Base-by-base conservation (phyloP, 169 alveolate genomes). In the Eimeria nieschulzi region DNA sequence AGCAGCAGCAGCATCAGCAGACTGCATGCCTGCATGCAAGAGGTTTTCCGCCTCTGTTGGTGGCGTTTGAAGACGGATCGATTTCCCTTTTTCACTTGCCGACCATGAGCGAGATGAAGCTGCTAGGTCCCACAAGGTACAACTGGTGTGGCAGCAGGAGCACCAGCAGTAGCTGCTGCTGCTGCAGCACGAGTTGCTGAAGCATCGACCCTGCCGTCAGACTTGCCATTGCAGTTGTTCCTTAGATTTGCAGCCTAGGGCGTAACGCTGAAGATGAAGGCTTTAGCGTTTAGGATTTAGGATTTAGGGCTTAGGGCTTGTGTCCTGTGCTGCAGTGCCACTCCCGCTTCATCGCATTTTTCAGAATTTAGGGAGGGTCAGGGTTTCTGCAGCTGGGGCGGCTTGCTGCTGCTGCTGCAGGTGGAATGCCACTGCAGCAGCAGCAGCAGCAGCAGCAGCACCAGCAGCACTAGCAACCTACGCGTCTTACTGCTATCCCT, bases 351-450 rank as follows among this genome's bases (percentile, higher is more conserved):
- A 33, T 33, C 46, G 3, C 51, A n/a, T n/a, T 55, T 76, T 46
- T 76, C 85, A 13, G 85, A 76, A 68, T 54, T 76, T 23, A 68
- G n/a, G 12, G 70, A n/a, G 9, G 85, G 85, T 53, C 85, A 68
- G n/a, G 85, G 85, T 19, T 12, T 76, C 68, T 76, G 85, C 85
- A 51, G 85, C 85, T 76, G 85, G 85, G 70, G 51, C 23, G 85
- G 54, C 9, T 10, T 76, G 85, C 85, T 76, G 85, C 85, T 76
- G 85, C 85, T 76, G 85, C 85, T 76, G 85, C 68, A 76, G 26
- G 9, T 76, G 23, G 85, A 76, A 53, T 76, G 85, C 68, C 85
- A 76, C 85, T 76, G 85, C 85, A 53, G 70, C 85, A 76, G 26
- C 85, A 17, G 85, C 84, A n/a, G 68, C 68, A n/a, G 53, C 84